These are phyloP conservation scores for Globisporangium radiosum DNA, from an alignment of 352 stramenopile genomes.

Conservation along the genomic window DNA sequence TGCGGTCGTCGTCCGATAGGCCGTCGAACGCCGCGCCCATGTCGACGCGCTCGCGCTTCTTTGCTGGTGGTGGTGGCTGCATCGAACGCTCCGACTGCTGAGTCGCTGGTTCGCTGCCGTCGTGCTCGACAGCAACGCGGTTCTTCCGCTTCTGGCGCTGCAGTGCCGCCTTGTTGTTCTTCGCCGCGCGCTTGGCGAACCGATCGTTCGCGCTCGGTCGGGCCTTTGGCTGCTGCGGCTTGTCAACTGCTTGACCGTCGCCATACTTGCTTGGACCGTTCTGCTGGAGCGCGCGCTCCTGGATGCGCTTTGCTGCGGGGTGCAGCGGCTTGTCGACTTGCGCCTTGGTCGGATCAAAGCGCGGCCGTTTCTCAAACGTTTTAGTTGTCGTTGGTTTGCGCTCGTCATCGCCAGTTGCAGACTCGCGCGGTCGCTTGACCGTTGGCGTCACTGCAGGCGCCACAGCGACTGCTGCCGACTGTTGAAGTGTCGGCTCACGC, in stretches of 20 bases:
- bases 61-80: not conserved
- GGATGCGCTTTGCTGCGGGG: constrained; percentile 10
- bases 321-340: constrained; percentile 8
- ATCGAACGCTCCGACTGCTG: not conserved
- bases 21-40: constrained; percentile 73
- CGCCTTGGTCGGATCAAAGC: constrained; percentile 1
- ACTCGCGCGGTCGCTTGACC: constrained; percentile 8
- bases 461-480: not conserved
- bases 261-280: constrained; percentile 12
- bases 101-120: not conserved
- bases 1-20: constrained; percentile 36
- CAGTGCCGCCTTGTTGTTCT: constrained; percentile 14
- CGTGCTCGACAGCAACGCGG: not conserved
- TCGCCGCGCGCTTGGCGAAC: constrained; percentile 3
- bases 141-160: constrained; percentile 15
- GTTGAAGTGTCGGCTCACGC: not conserved
- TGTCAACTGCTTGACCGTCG: not conserved
- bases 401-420: constrained; percentile 2
- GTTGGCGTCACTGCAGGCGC: not conserved
- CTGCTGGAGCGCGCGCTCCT: constrained; percentile 8
- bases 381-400: not conserved
- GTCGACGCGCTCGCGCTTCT: constrained; percentile 44
- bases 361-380: constrained; percentile 9
- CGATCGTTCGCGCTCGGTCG: not conserved
- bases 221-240: constrained; percentile 12